Conservation (phyloP, 1,284 basidiomycete genomes). For the Sutorius eximius region DNA sequence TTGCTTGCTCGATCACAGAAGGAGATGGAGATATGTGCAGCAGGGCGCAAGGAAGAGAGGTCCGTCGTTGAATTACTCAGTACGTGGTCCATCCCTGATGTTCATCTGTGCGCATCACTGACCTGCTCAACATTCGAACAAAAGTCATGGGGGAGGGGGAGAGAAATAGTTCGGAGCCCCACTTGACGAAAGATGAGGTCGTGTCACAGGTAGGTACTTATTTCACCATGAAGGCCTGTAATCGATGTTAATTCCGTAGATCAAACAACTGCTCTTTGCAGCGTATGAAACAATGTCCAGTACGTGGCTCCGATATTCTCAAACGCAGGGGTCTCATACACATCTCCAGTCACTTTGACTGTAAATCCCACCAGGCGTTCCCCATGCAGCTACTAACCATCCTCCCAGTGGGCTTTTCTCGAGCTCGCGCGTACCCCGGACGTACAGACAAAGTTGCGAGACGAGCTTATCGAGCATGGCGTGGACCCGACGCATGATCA, state of each 20-base stretch:
- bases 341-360: constrained; percentile 24
- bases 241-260: constrained; percentile 13
- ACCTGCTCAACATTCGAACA: background rate
- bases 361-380: constrained; percentile 1
- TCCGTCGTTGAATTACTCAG: constrained; percentile 43
- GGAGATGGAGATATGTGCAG: constrained; percentile 37
- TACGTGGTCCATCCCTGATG: background rate
- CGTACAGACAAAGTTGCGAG: constrained; percentile 40
- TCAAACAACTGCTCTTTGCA: constrained; percentile 39
- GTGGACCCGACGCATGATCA: constrained; percentile 28
- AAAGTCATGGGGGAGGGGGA: constrained; percentile 40
- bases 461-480: constrained; percentile 36
- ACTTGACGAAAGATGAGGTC: constrained; percentile 66
- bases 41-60: constrained; percentile 40
- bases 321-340: background rate
- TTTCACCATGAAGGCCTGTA: background rate
- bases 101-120: background rate
- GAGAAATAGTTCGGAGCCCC: constrained; percentile 38
- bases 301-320: constrained; percentile 14
- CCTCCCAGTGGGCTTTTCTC: constrained; percentile 25
- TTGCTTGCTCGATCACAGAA: constrained; percentile 44
- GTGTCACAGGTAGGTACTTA: constrained; percentile 46
- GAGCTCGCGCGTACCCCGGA: constrained; percentile 20
- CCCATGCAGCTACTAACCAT: background rate
- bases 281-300: constrained; percentile 44